Evolutionary conservation across 352 stramenopile species (phyloP).

Genomic region (Phytopythium montanum): DNA sequence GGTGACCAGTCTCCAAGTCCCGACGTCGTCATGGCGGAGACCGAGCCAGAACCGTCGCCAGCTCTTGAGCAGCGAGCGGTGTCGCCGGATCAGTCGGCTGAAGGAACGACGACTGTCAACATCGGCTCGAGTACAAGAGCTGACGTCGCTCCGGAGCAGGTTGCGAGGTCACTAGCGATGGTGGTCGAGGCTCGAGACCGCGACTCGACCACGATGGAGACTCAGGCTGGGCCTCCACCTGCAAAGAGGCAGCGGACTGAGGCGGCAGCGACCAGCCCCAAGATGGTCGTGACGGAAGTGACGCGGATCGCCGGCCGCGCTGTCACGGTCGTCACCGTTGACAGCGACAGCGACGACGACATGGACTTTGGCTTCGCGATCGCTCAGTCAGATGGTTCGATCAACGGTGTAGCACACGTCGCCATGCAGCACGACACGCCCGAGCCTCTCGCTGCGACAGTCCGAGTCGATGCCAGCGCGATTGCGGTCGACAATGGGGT

Average conservation of each 20-base stretch:
- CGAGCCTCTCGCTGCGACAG: background rate
- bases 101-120: too few species aligned
- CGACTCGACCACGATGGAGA: background rate
- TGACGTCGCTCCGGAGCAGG: too few species aligned
- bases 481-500: background rate
- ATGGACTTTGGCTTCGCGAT: background rate
- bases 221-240: background rate
- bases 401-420: background rate
- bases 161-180: too few species aligned
- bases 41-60: too few species aligned
- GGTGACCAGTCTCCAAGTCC: too few species aligned
- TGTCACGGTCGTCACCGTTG: conserved; percentile 1
- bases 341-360: conserved; percentile 5
- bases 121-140: too few species aligned
- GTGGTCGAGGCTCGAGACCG: background rate
- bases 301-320: background rate
- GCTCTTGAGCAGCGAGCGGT: too few species aligned
- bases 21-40: too few species aligned
- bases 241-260: background rate
- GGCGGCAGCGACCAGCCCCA: background rate
- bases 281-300: conserved; percentile 1
- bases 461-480: background rate
- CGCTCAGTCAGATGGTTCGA: background rate
- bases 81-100: too few species aligned
- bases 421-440: background rate